Evolutionary conservation across 2,329 filamentous ascomycete species (phyloP), one percentile per base, ranked within the genome.

Genomic region (Diplodia sapinea): DNA sequence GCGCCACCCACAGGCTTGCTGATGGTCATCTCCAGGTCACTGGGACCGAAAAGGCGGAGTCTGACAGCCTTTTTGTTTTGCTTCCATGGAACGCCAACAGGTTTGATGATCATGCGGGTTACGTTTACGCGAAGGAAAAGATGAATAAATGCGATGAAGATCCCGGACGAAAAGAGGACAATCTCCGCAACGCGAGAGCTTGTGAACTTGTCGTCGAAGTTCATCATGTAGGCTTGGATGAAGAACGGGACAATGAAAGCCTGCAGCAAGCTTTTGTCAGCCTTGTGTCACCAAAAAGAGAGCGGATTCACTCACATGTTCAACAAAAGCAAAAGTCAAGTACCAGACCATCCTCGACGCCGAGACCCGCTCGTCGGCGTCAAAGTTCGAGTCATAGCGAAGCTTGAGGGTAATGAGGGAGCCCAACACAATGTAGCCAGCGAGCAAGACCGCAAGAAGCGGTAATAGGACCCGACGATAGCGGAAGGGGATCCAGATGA

Each of bases 341-440:
- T 89, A 91, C 74, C 89, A 91, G 12, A 90, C 86, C 87, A 91
- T 91, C 69, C 87, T 83, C 7, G 89, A 91, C 4, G 89, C 89
- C 40, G 86, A 82, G 68, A 88, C 83, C 56, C 89, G 82, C 75
- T 91, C 87, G 17, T 84, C 81, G 23, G 83, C 80, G 49, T 88
- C 86, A 62, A 91, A 82, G 17, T 82, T 80, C 15, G 82, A 78
- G 68, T 83, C 84, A 40, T 82, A 83, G 70, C 84, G 84, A 29
- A 92, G 79, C 69, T 85, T 86, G 49, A 85, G 74, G 73, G 86
- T 89, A 61, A 90, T 84, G 31, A 84, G 76, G 13, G 83, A 73
- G n/a, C 82, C 82, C 70, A 85, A 82, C 13, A 83, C 70, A 15
- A 87, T 73, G 64, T 90, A 78, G 29, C 84, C 74, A 43, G 81